Evolutionary conservation across 495 filamentous ascomycete species (phyloP).

Genomic region (Penicillium cataractarum): DNA sequence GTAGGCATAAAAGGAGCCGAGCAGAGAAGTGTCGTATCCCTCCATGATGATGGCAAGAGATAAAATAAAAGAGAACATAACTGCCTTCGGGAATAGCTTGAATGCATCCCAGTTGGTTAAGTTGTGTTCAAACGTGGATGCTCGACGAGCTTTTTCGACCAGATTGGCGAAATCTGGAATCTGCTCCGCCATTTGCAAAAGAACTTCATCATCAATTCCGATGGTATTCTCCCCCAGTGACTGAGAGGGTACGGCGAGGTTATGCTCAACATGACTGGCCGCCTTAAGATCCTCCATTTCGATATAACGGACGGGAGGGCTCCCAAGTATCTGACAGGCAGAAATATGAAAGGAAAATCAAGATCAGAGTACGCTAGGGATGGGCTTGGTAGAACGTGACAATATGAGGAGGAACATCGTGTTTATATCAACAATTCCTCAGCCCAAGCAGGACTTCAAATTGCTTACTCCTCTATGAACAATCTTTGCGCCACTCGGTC

Average conservation of each 20-base stretch:
- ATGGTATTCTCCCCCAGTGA: slow-evolving; percentile 16
- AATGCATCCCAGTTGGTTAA: slow-evolving; percentile 44
- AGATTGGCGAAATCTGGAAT: slow-evolving; percentile 19
- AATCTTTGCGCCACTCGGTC: slow-evolving; percentile 6
- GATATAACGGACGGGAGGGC: background rate
- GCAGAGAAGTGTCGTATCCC: slow-evolving; percentile 51
- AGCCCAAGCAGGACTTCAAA: too few species aligned
- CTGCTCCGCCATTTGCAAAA: slow-evolving; percentile 21
- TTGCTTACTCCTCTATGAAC: too few species aligned
- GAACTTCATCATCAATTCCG: slow-evolving; percentile 21
- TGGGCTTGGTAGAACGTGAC: background rate
- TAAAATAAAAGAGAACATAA: slow-evolving; percentile 51
- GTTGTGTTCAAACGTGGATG: slow-evolving; percentile 30
- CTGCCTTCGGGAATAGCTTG: slow-evolving; percentile 55
- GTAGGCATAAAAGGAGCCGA: slow-evolving; percentile 43
- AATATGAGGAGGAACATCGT: background rate
- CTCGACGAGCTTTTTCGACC: slow-evolving; percentile 17
- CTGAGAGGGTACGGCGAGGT: slow-evolving; percentile 14
- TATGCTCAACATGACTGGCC: slow-evolving; percentile 11
- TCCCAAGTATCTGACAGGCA: background rate
- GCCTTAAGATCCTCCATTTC: slow-evolving; percentile 15
- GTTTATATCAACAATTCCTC: slow-evolving; percentile 7
- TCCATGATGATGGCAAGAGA: slow-evolving; percentile 56
- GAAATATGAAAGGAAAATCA: background rate
- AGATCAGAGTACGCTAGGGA: background rate